Conservation (phyloP, 2,329 filamentous ascomycete species). For the Beauveria rudraprayagi region DNA sequence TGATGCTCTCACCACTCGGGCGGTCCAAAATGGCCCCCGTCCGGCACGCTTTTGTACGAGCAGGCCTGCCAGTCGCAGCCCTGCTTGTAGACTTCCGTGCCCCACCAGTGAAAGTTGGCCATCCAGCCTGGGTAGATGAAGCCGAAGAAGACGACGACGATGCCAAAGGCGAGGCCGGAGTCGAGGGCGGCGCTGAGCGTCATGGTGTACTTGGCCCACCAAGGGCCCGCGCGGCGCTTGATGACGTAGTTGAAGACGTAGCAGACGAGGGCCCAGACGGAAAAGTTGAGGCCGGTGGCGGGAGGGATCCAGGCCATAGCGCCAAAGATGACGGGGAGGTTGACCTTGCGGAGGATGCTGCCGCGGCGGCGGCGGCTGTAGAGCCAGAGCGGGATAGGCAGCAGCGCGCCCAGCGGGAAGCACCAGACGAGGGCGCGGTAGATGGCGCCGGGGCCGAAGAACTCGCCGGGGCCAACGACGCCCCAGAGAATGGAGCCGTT, state of each 20-base stretch:
- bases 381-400: constrained; percentile 67
- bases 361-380: constrained; percentile 52
- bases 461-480: constrained; percentile 72
- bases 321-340: constrained; percentile 75
- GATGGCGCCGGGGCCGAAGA: constrained; percentile 68
- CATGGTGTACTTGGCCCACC: constrained; percentile 93
- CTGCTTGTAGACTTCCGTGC: constrained; percentile 75
- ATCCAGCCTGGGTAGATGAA: constrained; percentile 76
- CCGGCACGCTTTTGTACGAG: constrained; percentile 54
- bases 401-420: constrained; percentile 67
- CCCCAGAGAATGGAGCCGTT: constrained; percentile 88
- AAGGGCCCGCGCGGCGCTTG: constrained; percentile 58
- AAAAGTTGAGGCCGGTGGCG: constrained; percentile 80
- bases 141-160: constrained; percentile 78
- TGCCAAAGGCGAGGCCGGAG: constrained; percentile 72
- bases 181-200: constrained; percentile 77
- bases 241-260: constrained; percentile 77
- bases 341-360: constrained; percentile 66
- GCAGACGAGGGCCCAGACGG: constrained; percentile 77
- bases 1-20: constrained; percentile 40
- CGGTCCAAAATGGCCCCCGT: constrained; percentile 60
- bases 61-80: constrained; percentile 83
- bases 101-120: constrained; percentile 75
- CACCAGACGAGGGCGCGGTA: constrained; percentile 75
- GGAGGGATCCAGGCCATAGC: constrained; percentile 81